Evolutionary conservation across 176 grass and related monocot genomes (phyloP).

Genomic region (Avena eriantha): DNA sequence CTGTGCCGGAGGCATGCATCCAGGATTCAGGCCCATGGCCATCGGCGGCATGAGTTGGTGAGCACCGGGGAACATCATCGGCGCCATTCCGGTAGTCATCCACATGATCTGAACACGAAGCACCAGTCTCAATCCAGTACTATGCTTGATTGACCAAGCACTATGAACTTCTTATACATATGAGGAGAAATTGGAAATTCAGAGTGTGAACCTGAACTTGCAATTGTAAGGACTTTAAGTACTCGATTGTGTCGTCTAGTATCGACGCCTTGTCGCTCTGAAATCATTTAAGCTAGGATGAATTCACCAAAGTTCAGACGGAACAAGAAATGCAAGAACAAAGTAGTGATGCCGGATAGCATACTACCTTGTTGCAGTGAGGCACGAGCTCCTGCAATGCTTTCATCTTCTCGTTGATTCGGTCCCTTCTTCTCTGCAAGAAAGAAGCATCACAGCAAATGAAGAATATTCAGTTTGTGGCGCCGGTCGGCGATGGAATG

Average conservation of each 20-base stretch:
- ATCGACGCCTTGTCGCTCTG: slow-evolving; percentile 94
- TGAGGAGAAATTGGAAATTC: neutral
- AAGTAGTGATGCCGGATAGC: neutral
- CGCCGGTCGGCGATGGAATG: neutral
- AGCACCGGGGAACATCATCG: slow-evolving; percentile 70
- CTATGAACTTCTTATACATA: neutral
- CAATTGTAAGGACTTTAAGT: slow-evolving; percentile 91
- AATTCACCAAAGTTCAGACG: slow-evolving; percentile 8
- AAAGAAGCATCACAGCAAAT: slow-evolving; percentile 6
- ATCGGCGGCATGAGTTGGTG: slow-evolving; percentile 70
- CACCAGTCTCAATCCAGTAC: neutral
- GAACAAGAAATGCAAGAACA: neutral
- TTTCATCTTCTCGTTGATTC: slow-evolving; percentile 95
- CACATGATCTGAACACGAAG: slow-evolving; percentile 73
- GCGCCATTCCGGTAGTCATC: slow-evolving; percentile 74
- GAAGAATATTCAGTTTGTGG: slow-evolving; percentile 21
- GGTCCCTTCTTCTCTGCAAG: slow-evolving; percentile 80
- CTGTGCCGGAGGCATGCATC: slow-evolving; percentile 48
- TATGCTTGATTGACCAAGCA: neutral
- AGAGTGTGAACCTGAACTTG: slow-evolving; percentile 76
- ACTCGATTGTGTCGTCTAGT: slow-evolving; percentile 89
- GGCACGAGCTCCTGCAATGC: slow-evolving; percentile 91
- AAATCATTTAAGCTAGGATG: slow-evolving; percentile 19
- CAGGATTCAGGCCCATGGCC: slow-evolving; percentile 50
- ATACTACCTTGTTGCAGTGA: slow-evolving; percentile 79